phyloP scores from a whole-genome alignment of 768 basidiomycete genomes.

The Amanita inopinata region DNA sequence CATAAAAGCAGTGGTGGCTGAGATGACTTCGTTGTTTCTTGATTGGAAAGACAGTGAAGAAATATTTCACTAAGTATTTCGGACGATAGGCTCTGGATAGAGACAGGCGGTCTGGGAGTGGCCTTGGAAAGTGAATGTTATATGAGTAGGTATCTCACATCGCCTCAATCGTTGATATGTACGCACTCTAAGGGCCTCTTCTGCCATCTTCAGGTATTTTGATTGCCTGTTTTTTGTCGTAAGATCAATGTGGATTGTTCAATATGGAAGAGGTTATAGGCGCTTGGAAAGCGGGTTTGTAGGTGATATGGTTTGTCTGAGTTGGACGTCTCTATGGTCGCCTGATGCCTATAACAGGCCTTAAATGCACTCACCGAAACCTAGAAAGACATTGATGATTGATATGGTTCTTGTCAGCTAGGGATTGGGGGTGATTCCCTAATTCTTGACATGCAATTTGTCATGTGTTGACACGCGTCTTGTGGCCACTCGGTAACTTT shows the following conservation, averaged over 20 bases:
- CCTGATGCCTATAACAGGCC: neutral
- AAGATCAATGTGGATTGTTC: neutral
- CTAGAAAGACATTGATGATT: neutral
- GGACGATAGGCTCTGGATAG: conserved; percentile 1
- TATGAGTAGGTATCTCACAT: neutral
- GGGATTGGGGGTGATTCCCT: neutral
- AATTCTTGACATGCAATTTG: conserved; percentile 1
- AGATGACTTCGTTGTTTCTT: neutral
- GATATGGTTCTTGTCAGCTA: neutral
- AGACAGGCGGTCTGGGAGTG: neutral
- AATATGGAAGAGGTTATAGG: neutral
- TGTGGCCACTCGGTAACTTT: neutral
- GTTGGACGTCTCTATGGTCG: neutral
- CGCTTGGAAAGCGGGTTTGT: conserved; percentile 1
- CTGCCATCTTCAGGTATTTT: neutral
- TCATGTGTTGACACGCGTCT: conserved; percentile 5
- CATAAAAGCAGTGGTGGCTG: conserved; percentile 1
- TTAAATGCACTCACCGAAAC: neutral
- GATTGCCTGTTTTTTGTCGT: neutral
- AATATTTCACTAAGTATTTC: conserved; percentile 4
- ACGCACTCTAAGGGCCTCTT: conserved; percentile 1
- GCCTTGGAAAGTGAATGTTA: neutral
- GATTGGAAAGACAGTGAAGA: conserved; percentile 1
- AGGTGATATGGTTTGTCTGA: neutral
- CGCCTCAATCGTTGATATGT: neutral